Percentiles rank a stretch among this genome's conserved stretches.
These are phyloP conservation scores for Boletus insuetus DNA, from an alignment of 768 basidiomycete genomes.

Conservation along the genomic window DNA sequence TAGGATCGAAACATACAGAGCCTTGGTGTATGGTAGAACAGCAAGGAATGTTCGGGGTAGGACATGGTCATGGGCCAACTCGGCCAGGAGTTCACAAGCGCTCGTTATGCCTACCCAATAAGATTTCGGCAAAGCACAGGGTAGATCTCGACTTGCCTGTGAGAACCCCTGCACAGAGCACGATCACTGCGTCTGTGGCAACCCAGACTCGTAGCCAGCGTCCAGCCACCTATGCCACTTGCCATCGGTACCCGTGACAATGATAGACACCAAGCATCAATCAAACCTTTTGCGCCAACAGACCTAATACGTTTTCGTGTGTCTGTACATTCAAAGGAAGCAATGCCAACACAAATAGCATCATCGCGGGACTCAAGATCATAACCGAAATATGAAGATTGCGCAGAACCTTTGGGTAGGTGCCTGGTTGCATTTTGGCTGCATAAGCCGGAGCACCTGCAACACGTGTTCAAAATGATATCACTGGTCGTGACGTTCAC, in stretches of 20 bases:
- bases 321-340: slow-evolving; percentile 51
- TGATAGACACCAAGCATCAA: neutral
- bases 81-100: slow-evolving; percentile 56
- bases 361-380: slow-evolving; percentile 51
- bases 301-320: slow-evolving; percentile 59
- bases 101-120: slow-evolving; percentile 46
- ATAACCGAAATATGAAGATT: slow-evolving; percentile 64
- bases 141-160: slow-evolving; percentile 43
- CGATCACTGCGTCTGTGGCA: slow-evolving; percentile 66
- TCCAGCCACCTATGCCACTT: slow-evolving; percentile 46
- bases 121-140: neutral
- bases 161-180: slow-evolving; percentile 69
- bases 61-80: slow-evolving; percentile 58
- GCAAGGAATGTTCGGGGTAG: slow-evolving; percentile 52
- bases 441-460: slow-evolving; percentile 63
- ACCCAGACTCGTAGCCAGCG: slow-evolving; percentile 61
- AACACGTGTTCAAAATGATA: neutral
- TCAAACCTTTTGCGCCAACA: slow-evolving; percentile 57
- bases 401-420: slow-evolving; percentile 58
- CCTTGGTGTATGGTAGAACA: slow-evolving; percentile 46
- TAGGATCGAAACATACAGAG: slow-evolving; percentile 51
- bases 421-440: slow-evolving; percentile 53
- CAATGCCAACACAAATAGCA: slow-evolving; percentile 58
- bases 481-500: neutral
- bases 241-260: neutral